Conservation (phyloP, 2,329 filamentous ascomycete species). For the Dactylellina drechsleri region DNA sequence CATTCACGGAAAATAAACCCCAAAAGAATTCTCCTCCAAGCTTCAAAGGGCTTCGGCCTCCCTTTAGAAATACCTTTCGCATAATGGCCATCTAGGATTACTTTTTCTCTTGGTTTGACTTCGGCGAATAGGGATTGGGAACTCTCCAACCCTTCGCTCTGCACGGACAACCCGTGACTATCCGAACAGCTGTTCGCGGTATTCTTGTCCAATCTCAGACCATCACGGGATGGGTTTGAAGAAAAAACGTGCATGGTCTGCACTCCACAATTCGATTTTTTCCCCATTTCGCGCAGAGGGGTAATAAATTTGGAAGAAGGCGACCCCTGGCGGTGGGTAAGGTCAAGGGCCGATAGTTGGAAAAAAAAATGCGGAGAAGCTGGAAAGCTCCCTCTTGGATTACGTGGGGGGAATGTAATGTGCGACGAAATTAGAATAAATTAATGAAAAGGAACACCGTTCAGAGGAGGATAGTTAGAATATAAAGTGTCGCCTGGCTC, state of each 20-base stretch:
- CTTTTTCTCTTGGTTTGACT: not conserved
- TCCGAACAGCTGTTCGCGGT: not conserved
- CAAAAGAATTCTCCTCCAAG: conserved; percentile 1
- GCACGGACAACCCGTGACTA: conserved; percentile 31
- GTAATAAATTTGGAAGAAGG: not conserved
- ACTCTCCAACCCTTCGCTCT: conserved; percentile 19
- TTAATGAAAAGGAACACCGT: no score
- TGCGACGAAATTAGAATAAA: no score
- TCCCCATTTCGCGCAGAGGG: not conserved
- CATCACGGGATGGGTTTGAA: conserved; percentile 29
- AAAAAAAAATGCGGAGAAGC: conserved; percentile 50
- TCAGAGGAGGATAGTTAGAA: no score
- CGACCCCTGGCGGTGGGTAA: conserved; percentile 23
- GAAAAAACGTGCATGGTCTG: conserved; percentile 36
- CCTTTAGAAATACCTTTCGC: no score
- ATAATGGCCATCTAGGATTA: not conserved
- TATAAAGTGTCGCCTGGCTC: no score
- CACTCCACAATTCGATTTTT: conserved; percentile 46
- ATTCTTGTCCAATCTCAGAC: not conserved
- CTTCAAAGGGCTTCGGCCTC: not conserved
- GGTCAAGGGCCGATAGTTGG: conserved; percentile 39
- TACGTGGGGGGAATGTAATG: no score
- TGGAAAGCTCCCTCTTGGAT: not conserved
- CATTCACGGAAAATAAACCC: not conserved
- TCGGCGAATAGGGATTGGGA: not conserved